Evolutionary conservation across 1,139 yeast genomes (phyloP), one percentile per base, ranked within the genome.

Genomic region (Debaryomyces fabryi): DNA sequence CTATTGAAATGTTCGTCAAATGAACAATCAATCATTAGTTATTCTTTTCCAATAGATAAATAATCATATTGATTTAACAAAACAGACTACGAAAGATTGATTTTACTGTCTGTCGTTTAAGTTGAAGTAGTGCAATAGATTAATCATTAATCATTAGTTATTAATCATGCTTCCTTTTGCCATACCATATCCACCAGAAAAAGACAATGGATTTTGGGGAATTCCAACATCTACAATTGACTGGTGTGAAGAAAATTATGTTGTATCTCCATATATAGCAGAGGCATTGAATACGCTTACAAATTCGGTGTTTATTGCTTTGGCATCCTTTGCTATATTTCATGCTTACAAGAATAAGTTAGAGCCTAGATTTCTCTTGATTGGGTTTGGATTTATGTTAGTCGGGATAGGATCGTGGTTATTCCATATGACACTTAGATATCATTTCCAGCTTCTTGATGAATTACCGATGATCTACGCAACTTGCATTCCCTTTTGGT

Each of bases 401-500:
- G 99, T 93, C 8, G 99, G 99, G 1, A 66, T 91, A 36, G 99
- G 99, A 1, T 83, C 91, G 32, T 93, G 97, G 96, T 72, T 90
- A 58, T 93, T 93, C 72, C 99, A 93, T 67, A 93, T 93, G 97
- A 92, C 98, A 6, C 75, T 93, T 58, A 76, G 82, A 54, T 92
- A 91, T 67, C 91, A 87, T 64, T 93, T 81, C 71, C 99, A 93
- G 70, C 69, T 93, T 52, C 76, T 93, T 65, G 99, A 93, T 69
- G 99, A 93, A 68, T 76, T 93, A 61, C 99, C 99, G 38, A 93
- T 93, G 99, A 89, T 93, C 53, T 93, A 93, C 68, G 97, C 97
- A 33, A 93, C 98, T 1, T 91, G 97, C 58, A 85, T 93, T 25
- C 98, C 98, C 0, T 86, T 89, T 55, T 95, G 97, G 90, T 85